Evolutionary conservation across 257 asterid species (phyloP), one percentile per base, ranked within the genome.

Genomic region (Solanum rostratum): DNA sequence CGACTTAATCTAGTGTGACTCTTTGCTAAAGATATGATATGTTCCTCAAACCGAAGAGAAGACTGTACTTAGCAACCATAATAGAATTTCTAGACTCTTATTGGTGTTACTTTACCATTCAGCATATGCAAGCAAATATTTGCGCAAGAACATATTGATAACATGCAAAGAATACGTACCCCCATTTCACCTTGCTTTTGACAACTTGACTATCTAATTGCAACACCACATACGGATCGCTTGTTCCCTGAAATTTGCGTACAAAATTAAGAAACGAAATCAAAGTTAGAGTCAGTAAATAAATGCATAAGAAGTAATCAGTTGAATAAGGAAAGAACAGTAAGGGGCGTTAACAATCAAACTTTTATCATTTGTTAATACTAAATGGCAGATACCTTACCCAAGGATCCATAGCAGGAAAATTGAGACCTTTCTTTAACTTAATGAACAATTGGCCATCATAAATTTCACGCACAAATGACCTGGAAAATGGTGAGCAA

Each of bases 371-470:
- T 50, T 30, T 78, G 63, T 1, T 78, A 49, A 9, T 78, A 18
- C 29, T 50, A 29, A 19, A 50, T 50, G 82, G 29, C 45, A 55
- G 41, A 66, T 70, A 86, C 85, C 92, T 90, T 95, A 97, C 99
- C 99, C 99, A 97, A 88, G 90, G 98, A 89, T 95, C 99, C 99
- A 95, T 93, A 80, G 98, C 98, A 84, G 98, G 99, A 74, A 97
- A 87, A 82, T 90, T 86, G 85, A 89, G 82, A 60, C 98, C 99
- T 88, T 90, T 93, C 91, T 94, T 94, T 76, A 97, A 88, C 94
- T 95, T 97, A 70, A 97, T 80, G 83, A 97, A 95, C 86, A 97
- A 84, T 78, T 95, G 99, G 45, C 99, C 98, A 79, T 93, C 99
- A 86, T 95, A 97, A 81, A 94, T 94, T 90, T 97, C 97, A 53